Evolutionary conservation across 805 yeast species (phyloP).

Genomic region (Metschnikowia koreensis): DNA sequence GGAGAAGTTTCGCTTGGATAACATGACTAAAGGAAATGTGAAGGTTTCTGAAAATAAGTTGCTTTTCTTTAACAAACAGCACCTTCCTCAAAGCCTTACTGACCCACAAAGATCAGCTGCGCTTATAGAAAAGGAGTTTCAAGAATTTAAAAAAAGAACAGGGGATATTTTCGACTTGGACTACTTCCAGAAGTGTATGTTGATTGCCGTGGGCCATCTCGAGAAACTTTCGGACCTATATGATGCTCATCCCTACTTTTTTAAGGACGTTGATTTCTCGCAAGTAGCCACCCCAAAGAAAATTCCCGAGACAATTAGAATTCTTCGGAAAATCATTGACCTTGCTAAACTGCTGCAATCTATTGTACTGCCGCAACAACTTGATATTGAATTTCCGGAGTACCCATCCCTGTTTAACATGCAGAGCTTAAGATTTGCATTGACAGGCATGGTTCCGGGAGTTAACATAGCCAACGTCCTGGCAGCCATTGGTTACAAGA

Average conservation of each 20-base stretch:
- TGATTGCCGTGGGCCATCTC: conserved; percentile 47
- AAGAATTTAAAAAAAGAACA: conserved; percentile 17
- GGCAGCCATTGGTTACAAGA: conserved; percentile 48
- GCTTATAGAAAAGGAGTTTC: conserved; percentile 33
- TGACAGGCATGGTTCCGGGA: conserved; percentile 72
- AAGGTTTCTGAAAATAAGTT: conserved; percentile 82
- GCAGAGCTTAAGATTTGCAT: conserved; percentile 49
- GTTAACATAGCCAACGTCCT: conserved; percentile 59
- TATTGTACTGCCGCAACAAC: conserved; percentile 1
- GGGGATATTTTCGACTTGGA: conserved; percentile 21
- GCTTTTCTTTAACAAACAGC: conserved; percentile 71
- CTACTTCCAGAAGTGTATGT: conserved; percentile 41
- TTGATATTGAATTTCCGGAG: conserved; percentile 2
- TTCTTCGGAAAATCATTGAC: conserved; percentile 18
- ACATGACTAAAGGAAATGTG: conserved; percentile 89
- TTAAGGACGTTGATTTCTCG: conserved; percentile 36
- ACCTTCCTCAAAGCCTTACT: conserved; percentile 46
- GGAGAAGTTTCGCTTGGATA: conserved; percentile 57
- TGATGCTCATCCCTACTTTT: conserved; percentile 48
- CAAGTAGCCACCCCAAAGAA: conserved; percentile 14
- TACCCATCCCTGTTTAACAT: conserved; percentile 7
- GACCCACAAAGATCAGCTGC: conserved; percentile 34
- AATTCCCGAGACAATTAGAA: conserved; percentile 4
- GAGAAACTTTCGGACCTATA: conserved; percentile 53
- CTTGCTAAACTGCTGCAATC: conserved; percentile 8